Evolutionary conservation across 2,329 filamentous ascomycete genomes (phyloP).

Genomic region (Colletotrichum sansevieriae): DNA sequence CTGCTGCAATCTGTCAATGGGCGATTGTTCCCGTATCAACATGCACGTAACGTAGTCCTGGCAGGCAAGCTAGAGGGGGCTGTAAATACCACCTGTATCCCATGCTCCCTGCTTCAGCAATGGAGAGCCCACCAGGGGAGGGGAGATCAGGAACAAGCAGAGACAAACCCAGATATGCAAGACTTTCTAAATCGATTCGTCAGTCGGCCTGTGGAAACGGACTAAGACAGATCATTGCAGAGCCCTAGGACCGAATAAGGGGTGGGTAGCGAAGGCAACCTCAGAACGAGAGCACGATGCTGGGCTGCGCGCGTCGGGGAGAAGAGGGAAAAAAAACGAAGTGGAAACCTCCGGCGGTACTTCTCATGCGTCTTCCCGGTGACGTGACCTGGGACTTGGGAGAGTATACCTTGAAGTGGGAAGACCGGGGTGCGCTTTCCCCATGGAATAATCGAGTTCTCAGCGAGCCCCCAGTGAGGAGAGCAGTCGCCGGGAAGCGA

Average conservation of each 20-base stretch:
- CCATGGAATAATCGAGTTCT: conserved; percentile 4
- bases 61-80: conserved; percentile 14
- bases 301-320: conserved; percentile 12
- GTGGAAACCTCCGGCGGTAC: not conserved
- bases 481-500: not conserved
- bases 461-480: not conserved
- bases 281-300: not conserved
- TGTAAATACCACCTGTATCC: conserved; percentile 1
- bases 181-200: conserved; percentile 8
- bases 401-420: not conserved
- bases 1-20: conserved; percentile 18
- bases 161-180: conserved; percentile 7
- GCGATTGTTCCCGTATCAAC: conserved; percentile 22
- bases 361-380: conserved; percentile 27
- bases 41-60: conserved; percentile 28
- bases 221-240: conserved; percentile 28
- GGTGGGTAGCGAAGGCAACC: conserved; percentile 16
- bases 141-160: conserved; percentile 10
- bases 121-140: not conserved
- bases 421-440: conserved; percentile 10
- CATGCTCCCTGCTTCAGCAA: not conserved
- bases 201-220: conserved; percentile 6
- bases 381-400: conserved; percentile 19
- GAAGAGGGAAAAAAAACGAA: not conserved
- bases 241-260: conserved; percentile 34